phyloP scores from a whole-genome alignment of 1,139 yeast genomes.

The Suhomyces maxii region DNA sequence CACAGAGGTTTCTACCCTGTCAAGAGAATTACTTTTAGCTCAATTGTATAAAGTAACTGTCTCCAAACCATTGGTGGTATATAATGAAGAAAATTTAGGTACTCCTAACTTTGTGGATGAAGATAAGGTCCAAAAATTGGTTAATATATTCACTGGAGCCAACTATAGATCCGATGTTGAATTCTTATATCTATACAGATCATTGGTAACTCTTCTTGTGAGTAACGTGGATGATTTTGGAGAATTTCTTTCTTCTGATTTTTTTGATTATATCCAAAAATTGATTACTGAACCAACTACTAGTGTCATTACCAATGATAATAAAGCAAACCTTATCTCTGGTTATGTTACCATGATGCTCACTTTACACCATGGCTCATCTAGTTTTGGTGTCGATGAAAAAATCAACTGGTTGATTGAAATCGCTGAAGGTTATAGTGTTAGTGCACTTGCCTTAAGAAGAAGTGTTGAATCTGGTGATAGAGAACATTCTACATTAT shows the following conservation, averaged over 20 bases:
- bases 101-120: conserved; percentile 37
- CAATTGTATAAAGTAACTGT: conserved; percentile 51
- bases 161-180: conserved; percentile 46
- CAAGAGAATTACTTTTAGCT: conserved; percentile 53
- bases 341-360: conserved; percentile 48
- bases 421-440: conserved; percentile 44
- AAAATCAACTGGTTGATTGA: conserved; percentile 45
- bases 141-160: conserved; percentile 30
- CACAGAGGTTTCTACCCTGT: conserved; percentile 46
- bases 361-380: conserved; percentile 48
- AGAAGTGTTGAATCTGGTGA: conserved; percentile 41
- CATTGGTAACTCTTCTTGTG: conserved; percentile 43
- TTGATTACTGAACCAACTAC: conserved; percentile 36
- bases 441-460: conserved; percentile 35
- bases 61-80: conserved; percentile 40
- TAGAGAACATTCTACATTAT: conserved; percentile 44
- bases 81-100: conserved; percentile 39
- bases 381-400: conserved; percentile 52
- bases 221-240: conserved; percentile 57
- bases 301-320: conserved; percentile 35
- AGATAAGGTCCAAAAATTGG: conserved; percentile 35
- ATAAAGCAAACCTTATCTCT: conserved; percentile 42
- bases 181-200: conserved; percentile 42
- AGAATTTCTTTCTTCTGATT: conserved; percentile 40
- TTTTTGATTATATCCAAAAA: conserved; percentile 34